Evolutionary conservation across 2,329 filamentous ascomycete genomes (phyloP), one percentile per base, ranked within the genome.

Genomic region (Cercospora citrullina): DNA sequence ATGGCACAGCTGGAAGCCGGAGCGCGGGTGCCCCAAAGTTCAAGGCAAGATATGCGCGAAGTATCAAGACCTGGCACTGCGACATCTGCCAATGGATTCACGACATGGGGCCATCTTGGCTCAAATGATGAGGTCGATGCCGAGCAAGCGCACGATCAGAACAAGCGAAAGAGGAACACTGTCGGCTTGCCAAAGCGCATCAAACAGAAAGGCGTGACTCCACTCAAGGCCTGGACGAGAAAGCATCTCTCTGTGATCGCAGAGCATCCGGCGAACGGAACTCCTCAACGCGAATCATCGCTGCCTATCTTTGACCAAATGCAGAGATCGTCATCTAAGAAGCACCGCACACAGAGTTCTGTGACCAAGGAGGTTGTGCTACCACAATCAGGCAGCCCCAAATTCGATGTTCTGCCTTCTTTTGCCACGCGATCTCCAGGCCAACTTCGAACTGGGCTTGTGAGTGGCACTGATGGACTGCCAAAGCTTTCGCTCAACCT

Each of bases 101-200:
- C 60, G 4, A 76, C 75, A 42, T 84, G 81, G 81, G 80, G 76
- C 16, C 72, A 79, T 59, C 71, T 83, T 9, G 75, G 75, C 10
- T 83, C 81, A 0, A 75, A 77, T n/a, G 81, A 82, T 45, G 71
- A 72, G n/a, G 63, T 79, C 26, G 64, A 75, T 48, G 69, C 70
- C 59, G 65, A 70, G n/a, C 51, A 73, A 21, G 10, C 53, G 18
- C 51, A 64, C 53, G 39, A 39, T 7, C 53, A 53, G 23, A 60
- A 60, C 21, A 69, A 70, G 64, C 68, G 70, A 30, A 74, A 75
- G 67, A 70, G 74, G 39, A 45, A 65, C 6, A 71, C 72, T 4
- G 61, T 73, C 6, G 71, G 70, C 10, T 42, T 75, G n/a, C 72
- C 76, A 10, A 76, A 73, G 60, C 64, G 67, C 14, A 61, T 73